Conservation (phyloP, 2,329 filamentous ascomycete genomes). For the Fusarium penzigii region DNA sequence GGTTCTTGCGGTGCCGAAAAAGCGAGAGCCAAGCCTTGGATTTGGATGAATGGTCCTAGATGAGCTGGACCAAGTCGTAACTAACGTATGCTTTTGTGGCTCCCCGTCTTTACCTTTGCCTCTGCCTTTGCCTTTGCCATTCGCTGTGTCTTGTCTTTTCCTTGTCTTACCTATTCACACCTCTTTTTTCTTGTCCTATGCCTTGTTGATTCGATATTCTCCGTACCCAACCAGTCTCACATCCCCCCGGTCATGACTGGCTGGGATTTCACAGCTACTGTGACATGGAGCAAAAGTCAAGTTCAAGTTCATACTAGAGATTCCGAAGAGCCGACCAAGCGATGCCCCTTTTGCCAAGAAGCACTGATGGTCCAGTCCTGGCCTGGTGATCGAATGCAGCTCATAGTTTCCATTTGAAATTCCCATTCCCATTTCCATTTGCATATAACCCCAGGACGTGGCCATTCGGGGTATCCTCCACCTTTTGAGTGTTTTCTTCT, state of each 20-base stretch:
- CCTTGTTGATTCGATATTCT: conserved; percentile 1
- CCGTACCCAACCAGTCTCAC: too few species aligned
- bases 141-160: not conserved
- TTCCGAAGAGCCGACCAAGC: conserved; percentile 28
- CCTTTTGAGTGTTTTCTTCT: not conserved
- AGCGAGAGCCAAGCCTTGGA: conserved; percentile 24
- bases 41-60: not conserved
- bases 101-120: not conserved
- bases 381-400: conserved; percentile 20
- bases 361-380: not conserved
- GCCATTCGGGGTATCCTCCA: conserved; percentile 1
- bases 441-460: conserved; percentile 23
- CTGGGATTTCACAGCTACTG: too few species aligned
- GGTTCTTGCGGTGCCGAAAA: conserved; percentile 13
- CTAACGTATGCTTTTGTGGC: not conserved
- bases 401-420: conserved; percentile 9
- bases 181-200: conserved; percentile 1
- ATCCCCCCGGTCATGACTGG: too few species aligned
- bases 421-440: not conserved
- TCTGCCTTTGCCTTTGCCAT: too few species aligned
- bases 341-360: conserved; percentile 18
- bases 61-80: not conserved
- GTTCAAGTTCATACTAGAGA: not conserved
- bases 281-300: too few species aligned
- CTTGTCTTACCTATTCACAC: not conserved